Conservation (phyloP, 768 basidiomycete genomes). For the Ephemerocybe angulata region DNA sequence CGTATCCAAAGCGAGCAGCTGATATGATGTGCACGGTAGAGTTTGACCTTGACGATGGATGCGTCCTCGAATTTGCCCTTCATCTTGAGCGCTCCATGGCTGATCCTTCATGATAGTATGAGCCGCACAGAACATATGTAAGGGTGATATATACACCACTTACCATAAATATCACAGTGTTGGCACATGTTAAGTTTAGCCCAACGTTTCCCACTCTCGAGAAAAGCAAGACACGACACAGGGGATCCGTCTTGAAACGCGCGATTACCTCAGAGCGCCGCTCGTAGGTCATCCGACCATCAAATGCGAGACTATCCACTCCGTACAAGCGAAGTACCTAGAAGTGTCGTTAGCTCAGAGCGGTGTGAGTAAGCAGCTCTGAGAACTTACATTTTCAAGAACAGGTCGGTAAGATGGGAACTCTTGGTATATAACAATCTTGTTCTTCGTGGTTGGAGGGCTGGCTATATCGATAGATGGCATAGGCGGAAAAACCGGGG, state of each 20-base stretch:
- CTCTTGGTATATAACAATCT: constrained; percentile 14
- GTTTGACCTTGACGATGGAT: constrained; percentile 2
- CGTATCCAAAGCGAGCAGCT: constrained; percentile 21
- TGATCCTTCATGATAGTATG: constrained; percentile 2
- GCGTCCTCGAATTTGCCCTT: constrained; percentile 3
- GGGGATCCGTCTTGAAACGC: constrained; percentile 8
- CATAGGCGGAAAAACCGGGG: background rate
- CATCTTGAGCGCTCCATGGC: constrained; percentile 9
- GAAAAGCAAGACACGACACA: constrained; percentile 17
- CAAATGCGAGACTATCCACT: constrained; percentile 6
- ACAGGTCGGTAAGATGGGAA: constrained; percentile 16
- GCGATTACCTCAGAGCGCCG: constrained; percentile 12
- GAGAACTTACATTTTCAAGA: constrained; percentile 15
- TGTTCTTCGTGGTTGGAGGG: background rate
- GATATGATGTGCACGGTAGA: constrained; percentile 8
- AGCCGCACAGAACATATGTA: background rate
- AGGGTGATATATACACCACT: constrained; percentile 14
- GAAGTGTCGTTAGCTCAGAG: background rate
- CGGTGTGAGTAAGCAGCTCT: background rate
- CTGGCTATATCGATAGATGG: background rate
- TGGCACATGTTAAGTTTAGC: constrained; percentile 20
- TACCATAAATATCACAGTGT: constrained; percentile 22
- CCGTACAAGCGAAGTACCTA: background rate
- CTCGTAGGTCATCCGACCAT: constrained; percentile 11
- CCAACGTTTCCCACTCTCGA: constrained; percentile 21